Evolutionary conservation across 2,329 filamentous ascomycete genomes (phyloP).

Genomic region (Parastagonospora nodorum): DNA sequence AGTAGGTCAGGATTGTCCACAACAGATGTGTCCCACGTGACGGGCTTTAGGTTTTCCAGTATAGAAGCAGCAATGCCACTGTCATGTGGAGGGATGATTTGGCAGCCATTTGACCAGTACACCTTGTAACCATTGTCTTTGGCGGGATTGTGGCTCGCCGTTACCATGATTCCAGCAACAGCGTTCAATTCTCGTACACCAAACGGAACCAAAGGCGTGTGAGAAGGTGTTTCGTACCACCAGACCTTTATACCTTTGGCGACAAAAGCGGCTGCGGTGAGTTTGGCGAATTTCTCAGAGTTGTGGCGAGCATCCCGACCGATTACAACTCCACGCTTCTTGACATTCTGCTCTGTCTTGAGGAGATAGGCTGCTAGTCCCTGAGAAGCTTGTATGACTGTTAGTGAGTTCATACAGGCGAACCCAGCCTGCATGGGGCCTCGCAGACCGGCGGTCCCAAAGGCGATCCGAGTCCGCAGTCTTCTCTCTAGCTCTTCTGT

Average conservation of each 20-base stretch:
- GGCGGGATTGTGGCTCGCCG: constrained; percentile 68
- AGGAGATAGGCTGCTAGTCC: constrained; percentile 66
- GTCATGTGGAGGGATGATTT: constrained; percentile 69
- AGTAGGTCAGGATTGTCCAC: constrained; percentile 47
- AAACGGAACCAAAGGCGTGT: constrained; percentile 68
- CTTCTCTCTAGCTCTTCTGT: constrained; percentile 57
- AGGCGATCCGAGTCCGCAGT: constrained; percentile 62
- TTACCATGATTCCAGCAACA: constrained; percentile 68
- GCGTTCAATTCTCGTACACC: constrained; percentile 60
- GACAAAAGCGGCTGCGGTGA: constrained; percentile 65
- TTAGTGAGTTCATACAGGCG: constrained; percentile 63
- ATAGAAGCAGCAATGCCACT: constrained; percentile 63
- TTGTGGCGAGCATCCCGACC: constrained; percentile 68
- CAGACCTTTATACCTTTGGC: constrained; percentile 63
- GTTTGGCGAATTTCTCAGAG: constrained; percentile 63
- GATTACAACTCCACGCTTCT: constrained; percentile 60
- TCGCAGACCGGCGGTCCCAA: constrained; percentile 66
- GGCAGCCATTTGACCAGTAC: constrained; percentile 68
- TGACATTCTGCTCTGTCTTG: constrained; percentile 49
- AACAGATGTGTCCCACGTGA: constrained; percentile 53
- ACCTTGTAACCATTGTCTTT: constrained; percentile 72
- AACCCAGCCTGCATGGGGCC: constrained; percentile 71
- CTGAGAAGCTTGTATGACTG: constrained; percentile 67
- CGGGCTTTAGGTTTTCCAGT: constrained; percentile 58
- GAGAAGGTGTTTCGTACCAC: constrained; percentile 61